Conservation (phyloP, 129 eudicot species). For the Escallonia herrerae region DNA sequence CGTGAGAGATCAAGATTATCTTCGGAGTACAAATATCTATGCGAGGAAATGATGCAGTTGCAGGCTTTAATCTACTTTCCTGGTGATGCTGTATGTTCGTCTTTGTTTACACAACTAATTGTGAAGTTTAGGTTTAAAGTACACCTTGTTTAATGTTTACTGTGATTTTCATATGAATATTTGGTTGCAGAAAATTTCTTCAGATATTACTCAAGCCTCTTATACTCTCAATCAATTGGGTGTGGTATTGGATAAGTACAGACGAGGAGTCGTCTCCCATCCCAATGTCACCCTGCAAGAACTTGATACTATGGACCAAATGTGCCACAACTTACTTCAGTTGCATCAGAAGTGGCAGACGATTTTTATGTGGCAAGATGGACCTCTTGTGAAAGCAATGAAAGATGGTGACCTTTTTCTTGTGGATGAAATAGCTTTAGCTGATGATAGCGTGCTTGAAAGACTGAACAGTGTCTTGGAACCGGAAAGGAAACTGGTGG, state of each 20-base stretch:
- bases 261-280: constrained; percentile 35
- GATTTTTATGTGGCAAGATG: constrained; percentile 94
- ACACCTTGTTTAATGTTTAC: neutral
- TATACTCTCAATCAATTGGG: constrained; percentile 46
- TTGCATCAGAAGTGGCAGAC: constrained; percentile 74
- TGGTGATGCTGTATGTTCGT: constrained; percentile 48
- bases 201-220: constrained; percentile 73
- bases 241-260: constrained; percentile 38
- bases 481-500: constrained; percentile 92
- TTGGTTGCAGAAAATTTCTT: constrained; percentile 51
- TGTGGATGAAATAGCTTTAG: constrained; percentile 92
- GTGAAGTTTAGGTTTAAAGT: neutral
- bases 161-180: constrained; percentile 3
- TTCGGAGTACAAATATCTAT: constrained; percentile 44
- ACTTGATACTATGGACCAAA: constrained; percentile 32
- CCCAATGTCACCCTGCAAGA: constrained; percentile 47
- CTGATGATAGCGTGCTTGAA: constrained; percentile 98
- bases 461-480: constrained; percentile 93
- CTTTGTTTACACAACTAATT: neutral
- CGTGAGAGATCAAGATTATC: constrained; percentile 74
- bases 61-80: constrained; percentile 46
- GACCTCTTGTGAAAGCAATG: constrained; percentile 96
- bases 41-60: constrained; percentile 41
- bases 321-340: constrained; percentile 23
- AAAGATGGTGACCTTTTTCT: constrained; percentile 81